Base-by-base conservation (phyloP, 2,329 filamentous ascomycete species). In the Alternaria longipes region DNA sequence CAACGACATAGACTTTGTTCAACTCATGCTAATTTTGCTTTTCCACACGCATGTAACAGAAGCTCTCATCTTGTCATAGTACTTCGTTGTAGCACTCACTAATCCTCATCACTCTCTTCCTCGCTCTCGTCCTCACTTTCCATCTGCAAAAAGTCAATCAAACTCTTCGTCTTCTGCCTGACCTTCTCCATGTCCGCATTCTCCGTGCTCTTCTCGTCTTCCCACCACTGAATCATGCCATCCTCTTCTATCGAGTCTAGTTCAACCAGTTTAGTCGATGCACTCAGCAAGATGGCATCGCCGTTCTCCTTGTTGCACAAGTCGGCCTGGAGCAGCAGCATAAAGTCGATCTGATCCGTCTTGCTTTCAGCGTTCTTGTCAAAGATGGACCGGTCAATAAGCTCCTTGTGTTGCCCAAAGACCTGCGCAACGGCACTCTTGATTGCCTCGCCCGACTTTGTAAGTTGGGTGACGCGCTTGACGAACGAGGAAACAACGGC, bases 171-270 rank as follows among this genome's bases (percentile, higher is more conserved):
- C 81, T 91, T 91, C 62, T 86, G 87, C 76, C 90, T 89, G 16
- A 97, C 87, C 51, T 81, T 85, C 60, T 80, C 80, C 89, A 97
- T 87, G 54, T 87, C 86, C 56, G 91, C 90, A 14, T 84, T 88
- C 56, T 88, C 89, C 24, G 81, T 85, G 6, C 90, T 90, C 72
- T 89, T 84, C 79, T 86, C 84, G 76, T 97, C 90, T 20, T 84
- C 86, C 94, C 94, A 98, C 95, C 95, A 99, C 49, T 86, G 86
- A 71, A 94, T 81, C 67, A 97, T 91, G 0, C 91, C 93, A 42
- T 97, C 94, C 73, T 97, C 93, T 75, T 97, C 93, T 1, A 97
- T 81, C 16, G 97, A 85, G 67, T 98, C 95, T 50, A 91, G 80
- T 67, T 91, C 88, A 75, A 97, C 96, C 53, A 98, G 83, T 78